Conservation (phyloP, 1,284 basidiomycete genomes). For the Paramarasmius palmivorus region DNA sequence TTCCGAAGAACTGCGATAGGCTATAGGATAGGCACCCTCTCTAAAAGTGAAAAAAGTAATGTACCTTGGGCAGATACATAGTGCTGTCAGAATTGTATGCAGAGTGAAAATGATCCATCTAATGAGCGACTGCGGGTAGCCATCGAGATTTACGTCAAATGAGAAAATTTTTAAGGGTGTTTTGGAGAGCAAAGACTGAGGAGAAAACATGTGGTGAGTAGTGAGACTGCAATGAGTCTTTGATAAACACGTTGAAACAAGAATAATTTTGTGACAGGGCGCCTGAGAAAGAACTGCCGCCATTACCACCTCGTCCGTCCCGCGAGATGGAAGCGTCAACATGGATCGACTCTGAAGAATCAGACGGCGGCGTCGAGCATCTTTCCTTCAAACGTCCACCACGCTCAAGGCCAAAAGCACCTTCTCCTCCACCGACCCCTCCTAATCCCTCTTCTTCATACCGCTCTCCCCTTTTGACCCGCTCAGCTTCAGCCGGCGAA, state of each 20-base stretch:
- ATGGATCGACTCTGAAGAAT: conserved; percentile 5
- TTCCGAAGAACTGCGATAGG: not conserved
- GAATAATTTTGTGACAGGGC: not conserved
- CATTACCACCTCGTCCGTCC: not conserved
- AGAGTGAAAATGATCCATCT: not conserved
- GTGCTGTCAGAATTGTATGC: not conserved
- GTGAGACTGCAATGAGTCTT: too few relatives aligned
- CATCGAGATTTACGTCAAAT: conserved; percentile 1
- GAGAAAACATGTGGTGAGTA: too few relatives aligned
- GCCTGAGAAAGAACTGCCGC: not conserved
- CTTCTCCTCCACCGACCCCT: conserved; percentile 17
- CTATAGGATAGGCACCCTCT: not conserved
- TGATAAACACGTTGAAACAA: too few relatives aligned
- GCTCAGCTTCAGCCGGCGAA: conserved; percentile 15
- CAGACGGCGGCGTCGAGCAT: not conserved
- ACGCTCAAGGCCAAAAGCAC: conserved; percentile 10
- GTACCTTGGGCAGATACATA: too few relatives aligned
- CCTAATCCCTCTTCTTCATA: conserved; percentile 22
- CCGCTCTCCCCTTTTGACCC: conserved; percentile 23
- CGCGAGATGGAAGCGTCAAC: conserved; percentile 1
- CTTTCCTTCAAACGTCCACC: not conserved
- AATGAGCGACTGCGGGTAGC: not conserved
- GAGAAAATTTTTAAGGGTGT: not conserved
- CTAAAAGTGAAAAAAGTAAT: too few relatives aligned
- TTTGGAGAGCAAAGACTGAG: too few relatives aligned